Conservation (phyloP, 805 yeast genomes). For the Helenozyma rhizophorensis region DNA sequence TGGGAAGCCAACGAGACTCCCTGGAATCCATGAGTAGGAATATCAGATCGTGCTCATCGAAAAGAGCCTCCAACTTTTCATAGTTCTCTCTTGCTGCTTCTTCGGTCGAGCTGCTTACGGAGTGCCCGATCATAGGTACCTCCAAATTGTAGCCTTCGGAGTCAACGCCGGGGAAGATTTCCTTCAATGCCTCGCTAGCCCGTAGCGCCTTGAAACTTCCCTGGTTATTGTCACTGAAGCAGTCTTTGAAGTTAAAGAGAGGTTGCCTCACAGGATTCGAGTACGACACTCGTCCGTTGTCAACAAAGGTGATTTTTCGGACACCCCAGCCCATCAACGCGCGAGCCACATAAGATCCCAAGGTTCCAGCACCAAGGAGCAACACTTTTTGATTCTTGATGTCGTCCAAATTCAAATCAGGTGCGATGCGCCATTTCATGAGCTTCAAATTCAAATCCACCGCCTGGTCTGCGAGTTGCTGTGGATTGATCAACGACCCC, state of each 20-base stretch:
- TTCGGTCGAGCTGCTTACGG: slow-evolving; percentile 49
- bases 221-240: slow-evolving; percentile 53
- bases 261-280: slow-evolving; percentile 97
- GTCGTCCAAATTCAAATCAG: slow-evolving; percentile 66
- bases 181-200: slow-evolving; percentile 70
- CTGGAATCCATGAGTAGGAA: slow-evolving; percentile 90
- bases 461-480: slow-evolving; percentile 82
- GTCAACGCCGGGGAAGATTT: slow-evolving; percentile 74
- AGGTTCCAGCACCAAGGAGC: slow-evolving; percentile 92
- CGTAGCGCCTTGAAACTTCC: slow-evolving; percentile 72
- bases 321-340: slow-evolving; percentile 95
- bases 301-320: slow-evolving; percentile 78
- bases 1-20: slow-evolving; percentile 97
- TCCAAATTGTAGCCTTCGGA: slow-evolving; percentile 61
- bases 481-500: slow-evolving; percentile 76
- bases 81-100: slow-evolving; percentile 45
- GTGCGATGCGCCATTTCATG: slow-evolving; percentile 96
- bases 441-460: slow-evolving; percentile 85
- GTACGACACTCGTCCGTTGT: slow-evolving; percentile 81
- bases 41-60: slow-evolving; percentile 67
- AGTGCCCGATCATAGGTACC: slow-evolving; percentile 97
- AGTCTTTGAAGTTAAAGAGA: slow-evolving; percentile 75
- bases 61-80: slow-evolving; percentile 47
- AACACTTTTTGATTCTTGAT: slow-evolving; percentile 61
- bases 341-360: slow-evolving; percentile 88